phyloP scores from a whole-genome alignment of 2,329 filamentous ascomycete species.

The Zalaria obscura region DNA sequence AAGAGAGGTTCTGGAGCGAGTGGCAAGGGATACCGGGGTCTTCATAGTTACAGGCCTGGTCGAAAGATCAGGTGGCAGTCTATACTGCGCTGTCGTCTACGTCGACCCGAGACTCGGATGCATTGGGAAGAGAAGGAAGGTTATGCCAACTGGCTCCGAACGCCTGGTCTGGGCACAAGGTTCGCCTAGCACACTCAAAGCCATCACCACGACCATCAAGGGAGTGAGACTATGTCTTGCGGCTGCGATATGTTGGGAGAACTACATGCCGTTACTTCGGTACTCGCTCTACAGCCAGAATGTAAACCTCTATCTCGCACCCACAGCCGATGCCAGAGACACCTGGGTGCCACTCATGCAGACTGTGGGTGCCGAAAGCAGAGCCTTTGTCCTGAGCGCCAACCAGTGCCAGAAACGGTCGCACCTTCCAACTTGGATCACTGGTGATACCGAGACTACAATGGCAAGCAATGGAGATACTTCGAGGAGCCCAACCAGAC shows the following conservation, averaged over 20 bases:
- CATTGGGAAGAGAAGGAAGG: conserved; percentile 77
- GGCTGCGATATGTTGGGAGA: conserved; percentile 91
- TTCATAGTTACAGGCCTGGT: conserved; percentile 72
- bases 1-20: conserved; percentile 61
- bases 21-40: conserved; percentile 64
- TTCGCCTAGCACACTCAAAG: conserved; percentile 61
- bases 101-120: conserved; percentile 60
- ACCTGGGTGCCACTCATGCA: conserved; percentile 74
- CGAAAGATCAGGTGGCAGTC: conserved; percentile 63
- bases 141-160: conserved; percentile 81
- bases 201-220: conserved; percentile 65
- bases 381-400: conserved; percentile 72
- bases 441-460: conserved; percentile 13
- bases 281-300: conserved; percentile 80
- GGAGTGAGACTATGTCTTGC: conserved; percentile 69
- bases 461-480: not conserved
- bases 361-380: conserved; percentile 66
- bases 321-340: conserved; percentile 73
- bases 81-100: conserved; percentile 76
- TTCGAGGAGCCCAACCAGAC: not conserved
- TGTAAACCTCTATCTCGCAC: conserved; percentile 80
- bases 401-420: conserved; percentile 63
- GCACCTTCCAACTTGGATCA: conserved; percentile 45
- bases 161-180: conserved; percentile 83
- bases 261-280: conserved; percentile 82